Evolutionary conservation across 2,329 filamentous ascomycete genomes (phyloP), one percentile per base, ranked within the genome.

Genomic region (Byssoonygena ceratinophila): DNA sequence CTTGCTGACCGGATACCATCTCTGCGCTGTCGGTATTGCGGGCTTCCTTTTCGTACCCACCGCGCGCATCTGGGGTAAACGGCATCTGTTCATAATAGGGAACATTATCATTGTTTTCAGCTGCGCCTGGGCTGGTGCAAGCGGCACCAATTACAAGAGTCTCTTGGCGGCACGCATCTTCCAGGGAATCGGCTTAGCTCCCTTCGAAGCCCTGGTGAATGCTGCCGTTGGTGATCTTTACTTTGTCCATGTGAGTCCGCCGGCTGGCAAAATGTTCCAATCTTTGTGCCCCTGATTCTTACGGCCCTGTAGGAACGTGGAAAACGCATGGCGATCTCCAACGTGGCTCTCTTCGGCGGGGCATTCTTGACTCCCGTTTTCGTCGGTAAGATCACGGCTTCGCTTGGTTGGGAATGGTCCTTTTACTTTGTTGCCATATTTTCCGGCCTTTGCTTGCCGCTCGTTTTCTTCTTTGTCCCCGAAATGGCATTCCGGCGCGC

Each of bases 361-460:
- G 79, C 82, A 1, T 86, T 86, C 64, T 76, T 85, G 59, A 95
- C 91, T 0, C 91, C 91, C 0, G 87, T 96, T n/a, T 71, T 95
- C 22, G 89, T 90, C 1, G 90, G 90, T 32, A 89, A 88, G 68
- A 90, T 95, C 61, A 88, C 88, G 2, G 71, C 79, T 45, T 74
- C 75, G 0, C 75, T 94, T 46, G 81, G 82, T n/a, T 94, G 88
- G 84, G 72, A 79, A 64, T 95, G 88, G 89, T 84, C 83, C 0
- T 96, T 96, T 64, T 88, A 90, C 67, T 78, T 96, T 39, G 81
- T 94, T 12, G 81, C 88, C 54, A 95, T 96, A 59, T 94, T 95
- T 68, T 78, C 82, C 41, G 87, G 76, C 3, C 75, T 73, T 4
- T 79, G 83, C 51, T 70, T 96, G 3, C 82, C 87, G 0, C 70